Conservation (phyloP, 2,329 filamentous ascomycete species). For the Trichophyton schoenleinii region DNA sequence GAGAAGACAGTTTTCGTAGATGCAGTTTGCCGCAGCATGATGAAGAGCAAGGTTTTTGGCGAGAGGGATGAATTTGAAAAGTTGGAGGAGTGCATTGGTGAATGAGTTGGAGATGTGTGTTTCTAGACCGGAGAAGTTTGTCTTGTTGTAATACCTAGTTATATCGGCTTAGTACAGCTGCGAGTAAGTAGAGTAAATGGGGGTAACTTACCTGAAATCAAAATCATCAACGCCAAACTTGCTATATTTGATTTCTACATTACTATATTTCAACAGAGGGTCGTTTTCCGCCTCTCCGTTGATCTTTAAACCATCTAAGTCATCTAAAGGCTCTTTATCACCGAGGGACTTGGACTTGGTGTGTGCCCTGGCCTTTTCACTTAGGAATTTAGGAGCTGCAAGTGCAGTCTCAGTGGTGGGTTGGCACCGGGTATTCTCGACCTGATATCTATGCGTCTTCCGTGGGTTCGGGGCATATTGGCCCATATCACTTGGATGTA, state of each 20-base stretch:
- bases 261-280: constrained; percentile 77
- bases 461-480: constrained; percentile 66
- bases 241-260: constrained; percentile 97
- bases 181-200: neutral
- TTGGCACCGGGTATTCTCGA: constrained; percentile 58
- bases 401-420: constrained; percentile 50
- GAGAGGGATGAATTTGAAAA: constrained; percentile 80
- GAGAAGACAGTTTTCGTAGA: constrained; percentile 70
- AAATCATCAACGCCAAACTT: constrained; percentile 99
- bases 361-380: constrained; percentile 70
- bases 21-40: constrained; percentile 75
- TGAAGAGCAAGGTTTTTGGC: constrained; percentile 78
- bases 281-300: constrained; percentile 64
- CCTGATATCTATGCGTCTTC: constrained; percentile 65
- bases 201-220: constrained; percentile 71
- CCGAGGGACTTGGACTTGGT: constrained; percentile 29
- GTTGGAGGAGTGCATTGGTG: constrained; percentile 79
- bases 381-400: constrained; percentile 79
- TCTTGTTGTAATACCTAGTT: constrained; percentile 81
- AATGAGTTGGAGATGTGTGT: constrained; percentile 97
- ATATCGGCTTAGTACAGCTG: constrained; percentile 14
- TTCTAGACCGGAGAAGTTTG: constrained; percentile 78
- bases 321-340: constrained; percentile 36
- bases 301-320: constrained; percentile 55
- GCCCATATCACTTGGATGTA: constrained; percentile 61